Percentiles rank a stretch among this genome's conserved stretches.
Conservation (phyloP, 208 protist genomes). For the Leishmania aethiopica region DNA sequence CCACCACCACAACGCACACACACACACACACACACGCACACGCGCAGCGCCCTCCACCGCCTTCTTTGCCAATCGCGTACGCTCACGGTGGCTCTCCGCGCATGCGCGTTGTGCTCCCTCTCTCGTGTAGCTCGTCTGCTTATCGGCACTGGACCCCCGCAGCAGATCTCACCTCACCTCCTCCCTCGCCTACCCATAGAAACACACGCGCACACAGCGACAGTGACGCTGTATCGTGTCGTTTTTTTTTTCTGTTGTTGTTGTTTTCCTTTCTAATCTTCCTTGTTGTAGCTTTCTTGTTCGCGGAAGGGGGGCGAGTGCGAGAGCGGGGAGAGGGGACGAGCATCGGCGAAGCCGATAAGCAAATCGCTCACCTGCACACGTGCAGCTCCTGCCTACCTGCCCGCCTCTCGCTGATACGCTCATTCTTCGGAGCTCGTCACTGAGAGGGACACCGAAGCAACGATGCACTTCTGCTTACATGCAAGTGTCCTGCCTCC, state of each 20-base stretch:
- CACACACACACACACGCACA: not conserved
- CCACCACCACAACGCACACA: not conserved
- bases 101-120: not conserved
- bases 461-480: not conserved
- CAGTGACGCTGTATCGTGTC: not conserved
- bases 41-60: not conserved
- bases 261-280: not conserved
- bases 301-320: not conserved
- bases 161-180: not conserved
- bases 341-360: not conserved
- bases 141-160: not conserved
- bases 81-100: not conserved
- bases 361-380: not conserved
- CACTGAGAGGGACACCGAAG: not conserved
- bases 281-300: not conserved
- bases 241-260: not conserved
- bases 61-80: not conserved
- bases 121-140: not conserved
- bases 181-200: not conserved
- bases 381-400: not conserved
- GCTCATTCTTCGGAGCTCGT: not conserved
- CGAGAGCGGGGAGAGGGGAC: not conserved
- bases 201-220: not conserved
- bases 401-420: not conserved
- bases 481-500: not conserved